Percentiles rank a stretch among this genome's conserved stretches.
Conservation (phyloP, 179 eudicot genomes). For the Gypsophila paniculata region DNA sequence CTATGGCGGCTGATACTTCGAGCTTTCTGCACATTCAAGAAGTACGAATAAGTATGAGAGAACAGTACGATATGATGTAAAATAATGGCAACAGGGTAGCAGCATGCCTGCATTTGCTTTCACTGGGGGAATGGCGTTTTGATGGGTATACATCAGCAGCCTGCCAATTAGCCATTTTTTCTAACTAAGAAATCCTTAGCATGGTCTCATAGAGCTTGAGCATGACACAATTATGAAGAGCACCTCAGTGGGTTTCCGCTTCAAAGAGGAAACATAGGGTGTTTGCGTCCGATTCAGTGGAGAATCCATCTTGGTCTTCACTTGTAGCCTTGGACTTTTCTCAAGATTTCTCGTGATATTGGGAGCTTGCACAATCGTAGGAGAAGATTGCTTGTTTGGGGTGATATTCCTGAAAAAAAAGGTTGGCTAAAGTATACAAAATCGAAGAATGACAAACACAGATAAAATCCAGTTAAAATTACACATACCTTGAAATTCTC, state of each 20-base stretch:
- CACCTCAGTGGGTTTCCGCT: conserved; percentile 70
- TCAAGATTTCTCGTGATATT: conserved; percentile 29
- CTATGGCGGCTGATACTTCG: conserved; percentile 26
- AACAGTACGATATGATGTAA: conserved; percentile 10
- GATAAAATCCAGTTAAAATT: conserved; percentile 7
- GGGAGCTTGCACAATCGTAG: conserved; percentile 23
- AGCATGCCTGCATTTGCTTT: conserved; percentile 44
- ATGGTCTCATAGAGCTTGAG: conserved; percentile 10
- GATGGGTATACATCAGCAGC: conserved; percentile 43
- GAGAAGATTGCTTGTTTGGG: conserved; percentile 26
- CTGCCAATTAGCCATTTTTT: conserved; percentile 34
- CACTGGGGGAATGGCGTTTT: conserved; percentile 59
- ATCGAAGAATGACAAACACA: not conserved
- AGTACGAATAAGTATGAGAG: conserved; percentile 6
- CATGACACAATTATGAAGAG: conserved; percentile 12
- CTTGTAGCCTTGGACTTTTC: conserved; percentile 24
- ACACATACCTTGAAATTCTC: conserved; percentile 47
- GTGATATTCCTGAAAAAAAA: conserved; percentile 28
- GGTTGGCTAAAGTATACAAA: not conserved
- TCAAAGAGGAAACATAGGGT: conserved; percentile 44
- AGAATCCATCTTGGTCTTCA: conserved; percentile 25
- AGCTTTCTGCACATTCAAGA: conserved; percentile 41
- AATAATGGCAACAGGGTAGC: not conserved
- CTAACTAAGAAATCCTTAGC: conserved; percentile 13
- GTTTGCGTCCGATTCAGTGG: conserved; percentile 33